Base-by-base conservation (phyloP, 768 basidiomycete genomes). In the Candolleomyces efflorescens region DNA sequence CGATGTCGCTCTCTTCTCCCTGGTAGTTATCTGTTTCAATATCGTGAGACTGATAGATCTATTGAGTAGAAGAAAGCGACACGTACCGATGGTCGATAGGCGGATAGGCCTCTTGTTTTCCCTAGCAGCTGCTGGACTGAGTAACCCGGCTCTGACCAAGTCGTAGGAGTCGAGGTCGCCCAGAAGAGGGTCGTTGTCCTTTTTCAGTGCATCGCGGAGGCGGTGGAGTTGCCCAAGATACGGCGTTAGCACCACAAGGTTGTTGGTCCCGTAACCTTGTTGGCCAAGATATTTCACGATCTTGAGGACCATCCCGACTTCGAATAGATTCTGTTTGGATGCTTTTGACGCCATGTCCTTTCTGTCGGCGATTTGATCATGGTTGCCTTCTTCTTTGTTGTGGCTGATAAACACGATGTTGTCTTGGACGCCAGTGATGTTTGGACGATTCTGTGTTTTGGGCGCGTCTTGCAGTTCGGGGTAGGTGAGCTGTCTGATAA, bases 1-100 rank as follows among this genome's bases (percentile, higher is more conserved):
- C 83, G 49, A 90, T 83, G 50, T 89, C 80, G 36, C 83, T 83
- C 67, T 89, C 87, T 65, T 89, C 88, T 2, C 87, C 87, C 64
- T 89, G 88, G 59, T 88, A 90, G 62, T 89, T 90, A 62, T 89
- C 88, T 88, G 47, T 20, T 17, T 4, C 37, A 18, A 9, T 3
- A 41, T 39, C 45, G 23, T 58, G 3, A 49, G 15, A 2, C 20
- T 3, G 39, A 23, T 5, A 11, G 20, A 26, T 36, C 32, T 1
- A 18, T 15, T 12, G 49, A 36, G 9, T 9, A 15, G 11, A 24
- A 9, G 17, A 12, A 45, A 15, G 2, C 2, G 5, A 32, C 18
- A 59, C 74, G 11, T 51, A 86, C 87, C 87, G 5, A 89, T 87
- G 0, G 87, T 89, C 0, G 85, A 81, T 0, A 89, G 66, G 1